Evolutionary conservation across 139 green algal species (phyloP), one percentile per base, ranked within the genome.

Genomic region (Picochlorum sp.): DNA sequence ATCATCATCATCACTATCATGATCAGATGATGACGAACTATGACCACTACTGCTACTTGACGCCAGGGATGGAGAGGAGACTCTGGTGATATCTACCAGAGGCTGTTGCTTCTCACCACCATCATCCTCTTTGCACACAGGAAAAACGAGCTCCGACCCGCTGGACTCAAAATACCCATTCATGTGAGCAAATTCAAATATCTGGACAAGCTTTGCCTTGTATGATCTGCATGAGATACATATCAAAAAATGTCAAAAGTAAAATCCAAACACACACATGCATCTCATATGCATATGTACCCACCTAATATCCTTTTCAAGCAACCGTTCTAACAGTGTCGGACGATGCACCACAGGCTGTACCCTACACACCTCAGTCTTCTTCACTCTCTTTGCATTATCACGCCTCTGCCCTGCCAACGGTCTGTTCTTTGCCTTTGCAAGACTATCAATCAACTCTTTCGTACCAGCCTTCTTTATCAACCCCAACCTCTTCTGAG

Each of bases 321-420:
- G 66, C 64, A 88, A 73, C 63, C 81, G 85, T 60, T 82, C 63
- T 37, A 88, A 71, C 65, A 88, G 73, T 14, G 65, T 41, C 8
- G 34, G 34, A 41, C 34, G 34, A 41, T 41, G 34, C 8, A 41
- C 8, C 8, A 6, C 8, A 41, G 34, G 34, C 34, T 41, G 34
- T 41, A 41, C 34, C 7, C 8, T 30, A 30, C 28, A 30, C 28
- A 30, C 8, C 8, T 41, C 6, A 41, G 7, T 41, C 62, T 20
- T 64, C 70, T 15, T 57, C 63, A 4, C 7, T 51, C 37, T 68
- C 37, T 28, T 67, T 9, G 37, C 63, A 72, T n/a, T n/a, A n/a
- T 41, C 26, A 47, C 30, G 8, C 63, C 69, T 56, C 69, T 30
- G 16, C 15, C 6, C n/a, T 20, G n/a, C 11, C n/a, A 9, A 8